These are phyloP conservation scores for Heimioporus sp. DNA, from an alignment of 768 basidiomycete species.

Conservation along the genomic window DNA sequence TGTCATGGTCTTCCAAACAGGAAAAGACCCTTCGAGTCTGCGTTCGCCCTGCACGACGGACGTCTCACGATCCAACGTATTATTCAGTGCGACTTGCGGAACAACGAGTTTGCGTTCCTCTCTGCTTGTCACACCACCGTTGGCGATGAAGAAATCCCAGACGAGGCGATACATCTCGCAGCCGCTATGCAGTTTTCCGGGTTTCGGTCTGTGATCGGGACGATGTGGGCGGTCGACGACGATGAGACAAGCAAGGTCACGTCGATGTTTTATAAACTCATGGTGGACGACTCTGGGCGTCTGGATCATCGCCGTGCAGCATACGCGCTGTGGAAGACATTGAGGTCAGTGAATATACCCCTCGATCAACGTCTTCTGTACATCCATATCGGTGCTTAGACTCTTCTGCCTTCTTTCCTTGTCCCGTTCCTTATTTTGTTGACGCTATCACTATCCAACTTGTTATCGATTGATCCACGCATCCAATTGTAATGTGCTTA, in stretches of 20 bases:
- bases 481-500: too few species aligned
- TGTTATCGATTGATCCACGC: too few species aligned
- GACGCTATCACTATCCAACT: too few species aligned
- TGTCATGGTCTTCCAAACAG: conserved; percentile 16
- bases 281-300: background rate
- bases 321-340: background rate
- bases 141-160: conserved; percentile 18
- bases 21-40: conserved; percentile 13
- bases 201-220: conserved; percentile 20
- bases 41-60: conserved; percentile 1
- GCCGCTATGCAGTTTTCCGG: conserved; percentile 22
- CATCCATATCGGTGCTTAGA: background rate
- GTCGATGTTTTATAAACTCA: background rate
- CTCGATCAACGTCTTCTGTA: background rate
- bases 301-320: background rate
- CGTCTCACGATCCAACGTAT: conserved; percentile 3
- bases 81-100: conserved; percentile 1
- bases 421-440: too few species aligned
- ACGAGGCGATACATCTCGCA: conserved; percentile 27
- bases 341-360: background rate
- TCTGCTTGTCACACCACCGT: conserved; percentile 26
- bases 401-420: too few species aligned
- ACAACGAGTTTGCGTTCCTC: conserved; percentile 10
- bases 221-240: background rate
- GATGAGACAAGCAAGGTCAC: background rate